Percentiles rank a stretch among this genome's conserved stretches.
These are phyloP conservation scores for Aspergillus sp. DNA, from an alignment of 2,329 filamentous ascomycete genomes.

Conservation along the genomic window DNA sequence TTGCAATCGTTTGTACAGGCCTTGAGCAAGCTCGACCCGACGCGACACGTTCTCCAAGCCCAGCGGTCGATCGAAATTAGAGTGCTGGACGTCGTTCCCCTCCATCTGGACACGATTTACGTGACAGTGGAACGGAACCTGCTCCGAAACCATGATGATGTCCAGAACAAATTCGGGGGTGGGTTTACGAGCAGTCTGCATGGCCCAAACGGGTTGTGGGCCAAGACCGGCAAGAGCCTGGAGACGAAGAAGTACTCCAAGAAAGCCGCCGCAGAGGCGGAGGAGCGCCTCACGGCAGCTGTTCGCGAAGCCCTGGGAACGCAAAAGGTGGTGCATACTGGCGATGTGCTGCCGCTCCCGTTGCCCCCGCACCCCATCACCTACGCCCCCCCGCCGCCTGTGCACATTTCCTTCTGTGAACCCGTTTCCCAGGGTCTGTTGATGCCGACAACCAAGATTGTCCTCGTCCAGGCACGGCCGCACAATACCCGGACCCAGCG, in stretches of 20 bases:
- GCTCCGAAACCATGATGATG: conserved; percentile 74
- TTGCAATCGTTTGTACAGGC: conserved; percentile 77
- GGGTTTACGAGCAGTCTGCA: conserved; percentile 47
- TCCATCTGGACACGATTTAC: conserved; percentile 81
- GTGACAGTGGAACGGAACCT: conserved; percentile 81
- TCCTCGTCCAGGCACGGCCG: conserved; percentile 61
- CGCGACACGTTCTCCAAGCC: conserved; percentile 69
- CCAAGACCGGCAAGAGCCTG: conserved; percentile 29
- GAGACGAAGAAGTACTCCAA: conserved; percentile 35
- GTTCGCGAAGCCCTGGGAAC: conserved; percentile 73
- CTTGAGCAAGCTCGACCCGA: conserved; percentile 71
- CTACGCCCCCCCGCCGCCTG: conserved; percentile 78
- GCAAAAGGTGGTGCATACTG: conserved; percentile 75
- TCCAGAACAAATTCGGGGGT: conserved; percentile 77
- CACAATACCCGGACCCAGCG: conserved; percentile 42
- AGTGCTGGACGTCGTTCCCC: conserved; percentile 74
- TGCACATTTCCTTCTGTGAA: conserved; percentile 88
- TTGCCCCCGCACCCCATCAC: conserved; percentile 80
- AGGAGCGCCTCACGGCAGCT: conserved; percentile 61
- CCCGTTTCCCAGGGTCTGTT: conserved; percentile 87
- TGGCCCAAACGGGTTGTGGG: conserved; percentile 41
- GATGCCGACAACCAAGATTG: conserved; percentile 74
- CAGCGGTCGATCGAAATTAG: conserved; percentile 80
- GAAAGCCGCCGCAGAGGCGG: conserved; percentile 42
- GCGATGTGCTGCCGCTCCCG: conserved; percentile 77